Conservation (phyloP, 78 protist species). For the Dictyostelium intermedium region DNA sequence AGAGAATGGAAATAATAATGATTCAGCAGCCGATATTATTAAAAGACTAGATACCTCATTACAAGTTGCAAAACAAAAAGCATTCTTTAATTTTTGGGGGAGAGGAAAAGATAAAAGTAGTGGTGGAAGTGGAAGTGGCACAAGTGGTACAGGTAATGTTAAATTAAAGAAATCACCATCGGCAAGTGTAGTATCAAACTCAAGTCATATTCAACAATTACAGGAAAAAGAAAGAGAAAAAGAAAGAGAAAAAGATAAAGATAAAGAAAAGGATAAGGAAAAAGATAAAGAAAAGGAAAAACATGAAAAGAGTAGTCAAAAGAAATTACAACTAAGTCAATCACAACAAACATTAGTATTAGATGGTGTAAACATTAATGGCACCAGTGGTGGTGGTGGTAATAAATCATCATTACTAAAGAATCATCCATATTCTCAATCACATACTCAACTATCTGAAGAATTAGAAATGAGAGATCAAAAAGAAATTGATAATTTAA, state of each 20-base stretch:
- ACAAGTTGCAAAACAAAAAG: neutral
- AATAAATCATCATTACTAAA: neutral
- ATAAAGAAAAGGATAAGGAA: neutral
- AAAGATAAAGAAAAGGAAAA: neutral
- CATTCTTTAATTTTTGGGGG: neutral
- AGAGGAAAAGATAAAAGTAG: neutral
- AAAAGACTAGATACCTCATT: conserved; percentile 15
- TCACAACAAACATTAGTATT: neutral
- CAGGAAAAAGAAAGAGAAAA: neutral
- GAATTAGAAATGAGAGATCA: neutral
- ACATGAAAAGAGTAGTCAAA: neutral
- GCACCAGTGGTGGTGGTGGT: neutral
- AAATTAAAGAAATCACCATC: neutral
- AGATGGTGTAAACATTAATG: neutral
- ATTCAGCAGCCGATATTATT: neutral
- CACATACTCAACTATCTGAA: neutral
- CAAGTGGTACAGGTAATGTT: neutral
- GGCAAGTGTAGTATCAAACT: neutral
- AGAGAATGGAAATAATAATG: neutral
- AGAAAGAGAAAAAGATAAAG: conserved; percentile 2
- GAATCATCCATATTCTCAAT: neutral
- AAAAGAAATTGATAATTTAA: neutral
- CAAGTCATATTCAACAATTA: neutral
- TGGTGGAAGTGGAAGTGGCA: neutral
- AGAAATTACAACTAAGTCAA: neutral